Conservation (phyloP, 2,329 filamentous ascomycete genomes). For the Trichoderma pleuroti region DNA sequence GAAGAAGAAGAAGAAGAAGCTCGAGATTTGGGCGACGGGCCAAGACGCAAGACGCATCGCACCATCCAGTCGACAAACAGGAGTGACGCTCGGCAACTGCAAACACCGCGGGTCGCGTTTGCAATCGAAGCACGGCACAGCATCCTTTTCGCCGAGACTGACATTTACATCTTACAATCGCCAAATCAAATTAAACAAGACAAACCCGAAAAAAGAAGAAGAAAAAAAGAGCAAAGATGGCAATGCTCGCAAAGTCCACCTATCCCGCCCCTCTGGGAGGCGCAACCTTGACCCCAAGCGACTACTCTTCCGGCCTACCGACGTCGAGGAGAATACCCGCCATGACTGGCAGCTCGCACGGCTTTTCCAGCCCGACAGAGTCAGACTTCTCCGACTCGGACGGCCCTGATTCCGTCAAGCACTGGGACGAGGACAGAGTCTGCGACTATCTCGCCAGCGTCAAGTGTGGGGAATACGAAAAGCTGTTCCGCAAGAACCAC, state of each 20-base stretch:
- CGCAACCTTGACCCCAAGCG: conserved; percentile 41
- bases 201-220: too few relatives aligned
- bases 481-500: conserved; percentile 84
- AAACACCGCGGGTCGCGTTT: conserved; percentile 9
- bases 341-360: conserved; percentile 49
- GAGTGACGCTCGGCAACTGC: not conserved
- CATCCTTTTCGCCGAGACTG: not conserved
- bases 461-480: conserved; percentile 91
- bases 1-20: not conserved
- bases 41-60: not conserved
- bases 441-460: conserved; percentile 88
- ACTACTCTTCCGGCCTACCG: conserved; percentile 47
- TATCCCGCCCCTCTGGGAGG: conserved; percentile 56
- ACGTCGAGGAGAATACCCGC: conserved; percentile 51
- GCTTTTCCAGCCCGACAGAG: conserved; percentile 79
- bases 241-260: conserved; percentile 73
- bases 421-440: conserved; percentile 89
- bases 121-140: not conserved
- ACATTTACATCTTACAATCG: not conserved
- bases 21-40: not conserved
- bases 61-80: not conserved
- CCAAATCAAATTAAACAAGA: not conserved
- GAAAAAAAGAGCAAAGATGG: conserved; percentile 43
- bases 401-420: conserved; percentile 69
- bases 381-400: conserved; percentile 88